Base-by-base conservation (phyloP, 148 eudicot species). In the Nepenthes mirabilis region DNA sequence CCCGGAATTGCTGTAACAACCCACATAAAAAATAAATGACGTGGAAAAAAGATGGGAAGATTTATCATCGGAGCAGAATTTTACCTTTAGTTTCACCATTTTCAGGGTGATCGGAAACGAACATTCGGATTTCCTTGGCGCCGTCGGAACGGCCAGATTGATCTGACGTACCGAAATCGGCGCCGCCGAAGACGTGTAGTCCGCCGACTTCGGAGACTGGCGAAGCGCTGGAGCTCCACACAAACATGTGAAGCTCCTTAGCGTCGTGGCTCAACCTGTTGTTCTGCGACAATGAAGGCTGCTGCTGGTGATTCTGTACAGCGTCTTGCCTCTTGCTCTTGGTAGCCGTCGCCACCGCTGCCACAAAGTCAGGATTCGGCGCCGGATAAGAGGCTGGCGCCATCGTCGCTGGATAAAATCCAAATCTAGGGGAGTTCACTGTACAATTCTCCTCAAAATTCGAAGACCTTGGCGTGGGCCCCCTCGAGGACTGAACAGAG, bases 71-170 rank as follows among this genome's bases (percentile, higher is more conserved):
- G 14, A 14, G 0, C 4, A 4, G 2, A 54, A 54, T 40, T 40
- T 49, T 67, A 91, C 98, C 96, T 83, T 91, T 88, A 60, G 77
- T 60, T 36, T 81, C 96, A 55, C 90, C 94, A 58, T 88, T 85
- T 68, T 81, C 87, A 40, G 63, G 62, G n/a, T 82, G 83, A 74
- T 91, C 98, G 43, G 75, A 56, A 33, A 91, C 98, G 77, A 82
- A 43, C 96, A 91, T 82, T 73, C 95, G 68, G 75, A 91, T 91
- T 66, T 91, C 98, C 83, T 88, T 91, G 56, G 98, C 98, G 23
- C 95, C 91, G 6, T 85, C 96, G 2, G 95, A 77, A 56, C 93
- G 82, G 8, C 87, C 97, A 0, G 93, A 81, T 58, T 82, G 91
- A 51, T 84, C 95, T 37, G 81, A 63, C 1, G 78, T 71, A 2